These are phyloP conservation scores for Penicillium nordicum DNA, from an alignment of 2,329 filamentous ascomycete species.

Conservation along the genomic window DNA sequence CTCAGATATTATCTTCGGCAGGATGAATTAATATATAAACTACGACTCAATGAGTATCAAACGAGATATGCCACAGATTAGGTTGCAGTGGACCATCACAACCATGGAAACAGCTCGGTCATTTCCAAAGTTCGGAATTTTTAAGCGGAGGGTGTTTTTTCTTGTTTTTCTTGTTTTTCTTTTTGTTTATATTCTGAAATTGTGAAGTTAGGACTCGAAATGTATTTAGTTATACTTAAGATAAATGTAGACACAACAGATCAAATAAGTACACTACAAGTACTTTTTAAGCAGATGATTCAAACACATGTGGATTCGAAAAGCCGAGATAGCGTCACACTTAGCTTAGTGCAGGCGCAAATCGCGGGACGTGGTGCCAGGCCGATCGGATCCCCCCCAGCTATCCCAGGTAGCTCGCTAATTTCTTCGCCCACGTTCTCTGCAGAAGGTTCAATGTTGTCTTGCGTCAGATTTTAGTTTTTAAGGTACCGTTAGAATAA, in stretches of 20 bases:
- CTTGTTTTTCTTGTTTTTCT: background rate
- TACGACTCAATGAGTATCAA: background rate
- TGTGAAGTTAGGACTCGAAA: background rate
- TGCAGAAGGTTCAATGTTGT: background rate
- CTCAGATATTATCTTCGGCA: background rate
- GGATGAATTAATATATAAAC: background rate
- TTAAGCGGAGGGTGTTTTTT: background rate
- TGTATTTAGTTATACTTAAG: too few species aligned
- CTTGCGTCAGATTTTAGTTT: background rate
- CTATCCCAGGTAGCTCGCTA: background rate
- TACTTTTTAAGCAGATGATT: background rate
- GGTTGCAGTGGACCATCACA: background rate
- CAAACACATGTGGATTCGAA: background rate
- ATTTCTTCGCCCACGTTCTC: background rate
- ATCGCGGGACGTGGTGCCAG: background rate
- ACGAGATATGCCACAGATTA: background rate
- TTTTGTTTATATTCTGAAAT: background rate
- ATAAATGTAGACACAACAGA: background rate
- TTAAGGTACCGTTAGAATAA: background rate
- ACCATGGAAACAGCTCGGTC: slow-evolving; percentile 2
- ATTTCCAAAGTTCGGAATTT: background rate
- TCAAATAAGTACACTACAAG: background rate
- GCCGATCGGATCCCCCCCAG: background rate
- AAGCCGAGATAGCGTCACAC: background rate
- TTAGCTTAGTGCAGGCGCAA: background rate